phyloP scores from a whole-genome alignment of 2,329 filamentous ascomycete genomes.

The Verticillium tricorpus region DNA sequence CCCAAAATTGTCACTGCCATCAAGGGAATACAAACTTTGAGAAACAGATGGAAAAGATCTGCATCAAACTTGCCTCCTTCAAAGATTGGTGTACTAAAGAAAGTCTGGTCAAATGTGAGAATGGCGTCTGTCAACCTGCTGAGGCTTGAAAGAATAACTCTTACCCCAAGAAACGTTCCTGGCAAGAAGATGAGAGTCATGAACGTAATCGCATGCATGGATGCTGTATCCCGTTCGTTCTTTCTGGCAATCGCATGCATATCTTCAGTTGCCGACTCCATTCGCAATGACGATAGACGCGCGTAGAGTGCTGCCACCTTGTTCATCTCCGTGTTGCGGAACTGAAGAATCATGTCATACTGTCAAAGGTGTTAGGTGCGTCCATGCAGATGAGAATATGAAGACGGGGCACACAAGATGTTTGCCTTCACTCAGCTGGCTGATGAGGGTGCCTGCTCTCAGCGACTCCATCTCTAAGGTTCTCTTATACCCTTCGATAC shows the following conservation, averaged over 20 bases:
- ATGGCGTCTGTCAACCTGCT: not conserved
- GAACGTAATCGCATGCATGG: conserved; percentile 25
- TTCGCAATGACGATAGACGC: not conserved
- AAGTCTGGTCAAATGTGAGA: conserved; percentile 18
- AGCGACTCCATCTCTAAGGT: not conserved
- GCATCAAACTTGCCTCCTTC: not conserved
- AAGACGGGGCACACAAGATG: not conserved
- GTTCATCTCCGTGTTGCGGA: not conserved
- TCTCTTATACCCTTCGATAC: not conserved
- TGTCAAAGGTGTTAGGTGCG: not conserved
- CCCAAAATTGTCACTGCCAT: too few relatives aligned
- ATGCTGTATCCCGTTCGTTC: conserved; percentile 35
- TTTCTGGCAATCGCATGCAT: conserved; percentile 49
- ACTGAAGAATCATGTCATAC: not conserved
- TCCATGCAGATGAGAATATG: too few relatives aligned
- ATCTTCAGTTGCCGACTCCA: not conserved
- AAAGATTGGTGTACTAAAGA: conserved; percentile 16
- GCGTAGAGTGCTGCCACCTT: not conserved
- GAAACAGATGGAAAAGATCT: too few relatives aligned
- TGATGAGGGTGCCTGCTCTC: not conserved
- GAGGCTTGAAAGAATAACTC: conserved; percentile 5
- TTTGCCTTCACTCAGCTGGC: not conserved
- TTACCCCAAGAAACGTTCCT: conserved; percentile 24
- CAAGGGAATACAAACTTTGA: too few relatives aligned
- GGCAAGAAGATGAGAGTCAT: conserved; percentile 24